Evolutionary conservation across 805 yeast species (phyloP).

Genomic region (Barnettozyma californica): DNA sequence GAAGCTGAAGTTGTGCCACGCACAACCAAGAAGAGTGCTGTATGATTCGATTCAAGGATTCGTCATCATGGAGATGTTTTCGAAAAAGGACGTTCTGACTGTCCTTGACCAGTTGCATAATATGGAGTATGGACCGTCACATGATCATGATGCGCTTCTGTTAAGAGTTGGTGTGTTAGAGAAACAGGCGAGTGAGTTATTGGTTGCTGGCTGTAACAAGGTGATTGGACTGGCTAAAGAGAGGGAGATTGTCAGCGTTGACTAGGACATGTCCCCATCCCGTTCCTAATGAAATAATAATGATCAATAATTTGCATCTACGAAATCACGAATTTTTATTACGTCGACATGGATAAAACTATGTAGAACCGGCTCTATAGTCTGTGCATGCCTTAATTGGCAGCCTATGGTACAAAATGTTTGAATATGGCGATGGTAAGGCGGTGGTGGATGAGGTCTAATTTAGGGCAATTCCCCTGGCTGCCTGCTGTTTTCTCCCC

Average conservation of each 20-base stretch:
- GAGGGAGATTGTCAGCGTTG: not conserved
- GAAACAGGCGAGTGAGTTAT: not conserved
- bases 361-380: slow-evolving; percentile 4
- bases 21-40: not conserved
- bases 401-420: not conserved
- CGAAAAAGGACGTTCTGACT: not conserved
- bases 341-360: not conserved
- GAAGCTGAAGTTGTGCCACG: not conserved
- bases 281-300: too few relatives aligned
- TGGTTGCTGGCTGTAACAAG: not conserved
- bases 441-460: not conserved
- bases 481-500: slow-evolving; percentile 48
- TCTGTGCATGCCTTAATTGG: not conserved
- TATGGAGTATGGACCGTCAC: not conserved
- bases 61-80: not conserved
- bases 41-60: not conserved
- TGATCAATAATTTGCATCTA: not conserved
- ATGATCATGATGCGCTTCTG: not conserved
- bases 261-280: too few relatives aligned
- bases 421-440: too few relatives aligned
- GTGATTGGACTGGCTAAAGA: not conserved
- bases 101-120: not conserved
- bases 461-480: slow-evolving; percentile 53
- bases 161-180: not conserved
- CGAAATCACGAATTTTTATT: not conserved